Evolutionary conservation across 345 rosid species (phyloP), one percentile per base, ranked within the genome.

Genomic region (Microcos paniculata): DNA sequence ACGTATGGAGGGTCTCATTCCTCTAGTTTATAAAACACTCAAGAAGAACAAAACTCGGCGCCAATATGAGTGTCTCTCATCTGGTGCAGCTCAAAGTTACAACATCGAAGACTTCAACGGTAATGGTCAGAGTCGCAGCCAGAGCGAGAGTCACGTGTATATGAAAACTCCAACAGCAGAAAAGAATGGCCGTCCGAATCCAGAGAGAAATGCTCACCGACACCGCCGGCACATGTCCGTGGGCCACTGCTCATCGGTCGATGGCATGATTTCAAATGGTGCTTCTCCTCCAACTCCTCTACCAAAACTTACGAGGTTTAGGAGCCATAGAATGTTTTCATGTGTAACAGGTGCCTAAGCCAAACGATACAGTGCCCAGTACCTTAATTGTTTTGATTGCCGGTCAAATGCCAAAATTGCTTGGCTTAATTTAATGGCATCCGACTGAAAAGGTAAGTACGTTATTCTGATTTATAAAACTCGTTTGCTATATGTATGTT

Each of bases 1-100:
- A 35, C 18, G n/a, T 4, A 93, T 93, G 99, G 99, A 95, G 24
- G 99, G 99, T 21, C 80, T 96, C 4, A 79, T 96, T 42, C 98
- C 98, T 21, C 61, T 90, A 87, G 83, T 90, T 28, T 87, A 65
- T 83, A 90, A 76, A 70, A 94, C 94, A 31, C 74, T 93, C 57
- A 91, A 80, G 96, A 89, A 83, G 88, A 90, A 30, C 56, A 83
- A 62, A 49, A 84, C 76, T 59, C 96, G 93, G 35, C 78, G 91
- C 62, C 86, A 83, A 11, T 95, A 95, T 70, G 88, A 93, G 84
- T 86, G 91, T 70, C 90, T 95, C 67, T 90, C 96, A 1, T 76
- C 94, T 45, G 83, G 80, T 3, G 19, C 85, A 52, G 66, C 91
- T 70, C 84, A 74, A 35, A 42, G 77, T 72, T 85, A 83, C 83